Evolutionary conservation across 495 filamentous ascomycete genomes (phyloP).

Genomic region (Massariosphaeria phaeospora): DNA sequence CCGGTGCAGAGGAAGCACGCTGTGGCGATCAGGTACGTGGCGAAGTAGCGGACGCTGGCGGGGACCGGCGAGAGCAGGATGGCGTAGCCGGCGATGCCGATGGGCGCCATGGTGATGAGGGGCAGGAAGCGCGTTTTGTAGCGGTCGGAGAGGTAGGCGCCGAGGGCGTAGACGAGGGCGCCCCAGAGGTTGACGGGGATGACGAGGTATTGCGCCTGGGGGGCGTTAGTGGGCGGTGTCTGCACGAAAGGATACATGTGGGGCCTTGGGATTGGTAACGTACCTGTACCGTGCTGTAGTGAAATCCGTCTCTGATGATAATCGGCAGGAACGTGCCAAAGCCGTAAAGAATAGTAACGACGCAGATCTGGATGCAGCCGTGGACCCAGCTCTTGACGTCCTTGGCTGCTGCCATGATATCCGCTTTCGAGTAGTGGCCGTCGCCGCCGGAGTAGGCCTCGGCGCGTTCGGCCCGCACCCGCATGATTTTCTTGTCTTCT

Average conservation of each 20-base stretch:
- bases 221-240: neutral
- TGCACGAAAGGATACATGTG: neutral
- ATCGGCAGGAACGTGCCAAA: conserved; percentile 32
- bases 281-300: conserved; percentile 27
- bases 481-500: conserved; percentile 28
- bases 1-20: conserved; percentile 34
- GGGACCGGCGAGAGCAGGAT: conserved; percentile 24
- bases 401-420: conserved; percentile 27
- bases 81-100: conserved; percentile 32
- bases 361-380: conserved; percentile 25
- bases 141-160: conserved; percentile 28
- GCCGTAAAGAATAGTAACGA: conserved; percentile 31
- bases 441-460: conserved; percentile 27
- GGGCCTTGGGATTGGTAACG: neutral
- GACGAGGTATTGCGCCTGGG: conserved; percentile 28
- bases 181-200: conserved; percentile 34
- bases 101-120: conserved; percentile 25
- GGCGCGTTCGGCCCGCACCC: conserved; percentile 22
- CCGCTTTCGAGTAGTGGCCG: conserved; percentile 24
- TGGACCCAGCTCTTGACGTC: conserved; percentile 29
- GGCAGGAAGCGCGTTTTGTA: conserved; percentile 27
- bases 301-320: conserved; percentile 28
- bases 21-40: conserved; percentile 32
- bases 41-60: conserved; percentile 27
- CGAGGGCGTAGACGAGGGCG: conserved; percentile 29